Conservation (phyloP, 208 protist species). For the Herpetomonas muscarum region DNA sequence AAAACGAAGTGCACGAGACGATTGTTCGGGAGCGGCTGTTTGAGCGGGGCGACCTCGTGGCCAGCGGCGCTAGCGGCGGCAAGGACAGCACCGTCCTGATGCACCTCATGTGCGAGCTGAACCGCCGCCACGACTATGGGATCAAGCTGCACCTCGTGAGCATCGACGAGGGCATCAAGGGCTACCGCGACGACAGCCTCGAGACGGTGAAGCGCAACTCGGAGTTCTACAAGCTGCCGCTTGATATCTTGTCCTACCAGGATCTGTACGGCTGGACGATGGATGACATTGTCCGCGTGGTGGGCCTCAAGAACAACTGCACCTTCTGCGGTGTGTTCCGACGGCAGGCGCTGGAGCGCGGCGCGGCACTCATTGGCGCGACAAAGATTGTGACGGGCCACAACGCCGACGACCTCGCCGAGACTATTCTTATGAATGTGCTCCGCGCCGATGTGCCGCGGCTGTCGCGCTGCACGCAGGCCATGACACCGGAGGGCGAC, state of each 20-base stretch:
- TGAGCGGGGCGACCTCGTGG: conserved; percentile 85
- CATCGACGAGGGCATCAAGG: conserved; percentile 98
- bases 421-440: conserved; percentile 98
- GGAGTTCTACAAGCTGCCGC: conserved; percentile 88
- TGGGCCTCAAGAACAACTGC: conserved; percentile 95
- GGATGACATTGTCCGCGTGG: conserved; percentile 94
- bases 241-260: conserved; percentile 94
- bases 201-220: conserved; percentile 95
- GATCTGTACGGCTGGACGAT: conserved; percentile 98
- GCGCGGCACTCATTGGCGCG: conserved; percentile 79
- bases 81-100: conserved; percentile 98
- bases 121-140: conserved; percentile 91
- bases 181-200: conserved; percentile 98
- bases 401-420: conserved; percentile 98
- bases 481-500: conserved; percentile 31
- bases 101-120: conserved; percentile 91
- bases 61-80: conserved; percentile 94
- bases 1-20: conserved; percentile 95
- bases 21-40: conserved; percentile 93
- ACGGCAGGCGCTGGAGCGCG: conserved; percentile 95
- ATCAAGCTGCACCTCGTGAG: conserved; percentile 93
- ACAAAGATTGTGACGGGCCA: conserved; percentile 97
- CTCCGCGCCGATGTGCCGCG: conserved; percentile 93
- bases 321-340: conserved; percentile 98
- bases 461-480: conserved; percentile 86